These are phyloP conservation scores for Cynanchum wilfordii DNA, from an alignment of 257 asterid genomes.

Conservation along the genomic window DNA sequence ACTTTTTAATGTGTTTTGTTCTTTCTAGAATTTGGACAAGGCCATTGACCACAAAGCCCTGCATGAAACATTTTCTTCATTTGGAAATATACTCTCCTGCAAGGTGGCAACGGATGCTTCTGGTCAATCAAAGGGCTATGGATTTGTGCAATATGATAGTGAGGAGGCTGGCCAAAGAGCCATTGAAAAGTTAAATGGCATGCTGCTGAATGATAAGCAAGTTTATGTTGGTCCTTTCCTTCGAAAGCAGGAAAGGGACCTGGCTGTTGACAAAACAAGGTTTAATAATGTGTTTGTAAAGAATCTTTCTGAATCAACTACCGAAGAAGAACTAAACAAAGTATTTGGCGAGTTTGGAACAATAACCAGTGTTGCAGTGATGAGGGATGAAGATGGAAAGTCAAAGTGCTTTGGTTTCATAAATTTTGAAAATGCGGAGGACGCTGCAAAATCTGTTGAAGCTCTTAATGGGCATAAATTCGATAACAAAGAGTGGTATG, in stretches of 20 bases:
- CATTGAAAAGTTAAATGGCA: constrained; percentile 81
- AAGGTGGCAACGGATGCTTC: constrained; percentile 67
- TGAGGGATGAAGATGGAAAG: constrained; percentile 81
- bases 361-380: constrained; percentile 61
- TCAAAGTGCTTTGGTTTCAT: constrained; percentile 89
- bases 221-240: constrained; percentile 82
- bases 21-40: constrained; percentile 73
- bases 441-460: constrained; percentile 86
- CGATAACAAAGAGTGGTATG: constrained; percentile 82
- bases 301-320: constrained; percentile 68
- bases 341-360: constrained; percentile 65
- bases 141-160: constrained; percentile 77
- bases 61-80: constrained; percentile 76
- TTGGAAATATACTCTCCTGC: constrained; percentile 79
- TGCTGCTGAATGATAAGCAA: constrained; percentile 82
- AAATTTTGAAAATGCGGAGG: constrained; percentile 82
- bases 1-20: neutral
- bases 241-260: constrained; percentile 84
- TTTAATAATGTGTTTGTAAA: constrained; percentile 84
- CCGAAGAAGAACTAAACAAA: constrained; percentile 64
- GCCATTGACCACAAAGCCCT: constrained; percentile 90
- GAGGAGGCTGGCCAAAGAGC: constrained; percentile 88
- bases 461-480: constrained; percentile 62
- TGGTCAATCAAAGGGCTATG: constrained; percentile 84
- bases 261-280: constrained; percentile 51